Percentiles rank a stretch among this genome's conserved stretches.
phyloP scores from a whole-genome alignment of 2,329 filamentous ascomycete genomes.

The Ophiobolus disseminans region DNA sequence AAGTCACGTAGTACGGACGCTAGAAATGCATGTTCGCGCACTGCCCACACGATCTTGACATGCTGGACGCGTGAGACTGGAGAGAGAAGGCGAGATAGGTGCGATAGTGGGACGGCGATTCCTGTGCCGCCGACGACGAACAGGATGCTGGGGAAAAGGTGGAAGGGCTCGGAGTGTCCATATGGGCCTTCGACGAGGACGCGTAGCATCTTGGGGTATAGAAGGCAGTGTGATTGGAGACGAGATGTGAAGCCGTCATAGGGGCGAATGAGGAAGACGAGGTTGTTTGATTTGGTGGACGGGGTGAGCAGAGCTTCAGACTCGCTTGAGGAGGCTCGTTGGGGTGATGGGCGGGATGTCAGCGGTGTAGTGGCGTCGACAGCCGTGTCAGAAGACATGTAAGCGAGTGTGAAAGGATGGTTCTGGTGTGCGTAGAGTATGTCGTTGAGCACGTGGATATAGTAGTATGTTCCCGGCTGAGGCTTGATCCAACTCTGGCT shows the following conservation, averaged over 20 bases:
- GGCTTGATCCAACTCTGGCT: slow-evolving; percentile 44
- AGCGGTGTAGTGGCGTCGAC: slow-evolving; percentile 5
- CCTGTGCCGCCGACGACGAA: slow-evolving; percentile 48
- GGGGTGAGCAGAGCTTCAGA: slow-evolving; percentile 39
- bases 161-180: slow-evolving; percentile 52
- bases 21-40: slow-evolving; percentile 41
- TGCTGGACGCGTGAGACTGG: slow-evolving; percentile 18
- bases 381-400: slow-evolving; percentile 16
- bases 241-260: slow-evolving; percentile 60
- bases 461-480: slow-evolving; percentile 59
- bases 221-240: slow-evolving; percentile 39
- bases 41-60: slow-evolving; percentile 44
- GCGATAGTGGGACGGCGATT: slow-evolving; percentile 42
- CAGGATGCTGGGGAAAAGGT: slow-evolving; percentile 49
- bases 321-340: slow-evolving; percentile 21
- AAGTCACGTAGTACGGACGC: slow-evolving; percentile 33
- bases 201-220: slow-evolving; percentile 34
- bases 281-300: slow-evolving; percentile 12
- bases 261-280: slow-evolving; percentile 60
- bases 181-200: slow-evolving; percentile 62
- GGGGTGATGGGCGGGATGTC: slow-evolving; percentile 15
- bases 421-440: slow-evolving; percentile 56
- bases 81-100: slow-evolving; percentile 29
- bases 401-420: slow-evolving; percentile 56
- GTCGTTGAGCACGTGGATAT: slow-evolving; percentile 55